Conservation (phyloP, 805 yeast species). For the Kregervanrija fluxuum region DNA sequence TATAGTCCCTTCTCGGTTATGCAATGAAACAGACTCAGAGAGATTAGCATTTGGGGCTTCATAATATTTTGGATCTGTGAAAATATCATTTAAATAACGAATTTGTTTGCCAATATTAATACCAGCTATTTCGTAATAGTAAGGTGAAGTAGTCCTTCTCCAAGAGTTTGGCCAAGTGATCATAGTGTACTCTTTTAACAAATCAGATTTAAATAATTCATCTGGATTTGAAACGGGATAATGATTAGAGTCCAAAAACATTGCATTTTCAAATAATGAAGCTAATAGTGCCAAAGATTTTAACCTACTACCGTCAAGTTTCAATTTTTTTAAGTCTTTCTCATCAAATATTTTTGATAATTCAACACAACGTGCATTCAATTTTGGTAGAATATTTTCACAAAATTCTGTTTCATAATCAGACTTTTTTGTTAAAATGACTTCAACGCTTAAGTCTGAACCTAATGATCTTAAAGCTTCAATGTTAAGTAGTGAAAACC, state of each 20-base stretch:
- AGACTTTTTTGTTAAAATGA: constrained; percentile 11
- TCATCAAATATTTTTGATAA: constrained; percentile 32
- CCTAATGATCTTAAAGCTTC: constrained; percentile 36
- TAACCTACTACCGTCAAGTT: constrained; percentile 29
- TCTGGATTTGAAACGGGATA: constrained; percentile 43
- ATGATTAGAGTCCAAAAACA: constrained; percentile 40
- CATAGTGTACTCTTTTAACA: constrained; percentile 39
- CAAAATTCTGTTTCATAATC: constrained; percentile 21
- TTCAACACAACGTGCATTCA: constrained; percentile 36
- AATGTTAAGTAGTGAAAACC: constrained; percentile 33
- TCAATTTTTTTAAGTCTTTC: constrained; percentile 12
- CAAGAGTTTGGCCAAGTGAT: constrained; percentile 72
- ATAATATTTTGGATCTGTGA: constrained; percentile 15
- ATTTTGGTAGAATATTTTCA: constrained; percentile 30
- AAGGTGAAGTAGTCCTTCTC: constrained; percentile 59
- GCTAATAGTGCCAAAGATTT: constrained; percentile 40
- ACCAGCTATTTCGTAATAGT: constrained; percentile 48
- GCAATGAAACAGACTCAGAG: constrained; percentile 32
- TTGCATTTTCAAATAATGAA: constrained; percentile 40
- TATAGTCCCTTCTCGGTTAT: constrained; percentile 53
- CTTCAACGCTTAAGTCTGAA: constrained; percentile 30
- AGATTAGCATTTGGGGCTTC: constrained; percentile 15
- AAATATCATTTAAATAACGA: constrained; percentile 26
- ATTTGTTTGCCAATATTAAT: constrained; percentile 29
- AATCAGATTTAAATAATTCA: constrained; percentile 36